phyloP scores from a whole-genome alignment of 179 eudicot genomes.

The Beta corolliflora region DNA sequence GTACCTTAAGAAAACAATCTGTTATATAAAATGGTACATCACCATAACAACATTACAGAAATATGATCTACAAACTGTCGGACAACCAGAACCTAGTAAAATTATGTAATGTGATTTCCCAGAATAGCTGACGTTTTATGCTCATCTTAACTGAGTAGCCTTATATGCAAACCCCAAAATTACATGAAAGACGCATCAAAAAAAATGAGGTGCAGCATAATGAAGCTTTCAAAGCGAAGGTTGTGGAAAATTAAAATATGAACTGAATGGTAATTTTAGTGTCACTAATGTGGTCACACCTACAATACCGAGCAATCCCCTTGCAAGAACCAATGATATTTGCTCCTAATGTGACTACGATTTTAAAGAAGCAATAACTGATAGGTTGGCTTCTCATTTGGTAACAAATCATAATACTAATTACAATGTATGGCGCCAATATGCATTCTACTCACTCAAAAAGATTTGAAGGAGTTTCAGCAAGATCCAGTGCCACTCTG shows the following conservation, averaged over 20 bases:
- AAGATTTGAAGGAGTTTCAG: slow-evolving; percentile 95
- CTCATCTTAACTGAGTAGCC: background rate
- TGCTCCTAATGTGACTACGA: background rate
- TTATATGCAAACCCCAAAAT: background rate
- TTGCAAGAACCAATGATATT: background rate
- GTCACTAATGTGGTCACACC: background rate
- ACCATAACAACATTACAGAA: slow-evolving; percentile 5
- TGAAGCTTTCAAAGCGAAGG: background rate
- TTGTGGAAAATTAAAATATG: background rate
- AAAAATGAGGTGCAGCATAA: background rate
- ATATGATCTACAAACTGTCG: background rate
- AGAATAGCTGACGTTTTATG: background rate
- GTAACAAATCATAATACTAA: background rate
- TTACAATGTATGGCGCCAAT: background rate
- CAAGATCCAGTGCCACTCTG: slow-evolving; percentile 88
- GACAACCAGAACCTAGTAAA: background rate
- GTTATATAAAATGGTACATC: background rate
- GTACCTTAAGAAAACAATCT: slow-evolving; percentile 51
- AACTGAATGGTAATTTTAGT: background rate
- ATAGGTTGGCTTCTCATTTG: background rate
- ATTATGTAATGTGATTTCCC: background rate
- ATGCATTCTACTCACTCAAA: slow-evolving; percentile 71
- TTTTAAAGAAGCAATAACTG: background rate
- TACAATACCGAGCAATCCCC: slow-evolving; percentile 3
- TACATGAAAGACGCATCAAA: slow-evolving; percentile 1